Evolutionary conservation across 805 yeast species (phyloP).

Genomic region (Ogataea glucozyma): DNA sequence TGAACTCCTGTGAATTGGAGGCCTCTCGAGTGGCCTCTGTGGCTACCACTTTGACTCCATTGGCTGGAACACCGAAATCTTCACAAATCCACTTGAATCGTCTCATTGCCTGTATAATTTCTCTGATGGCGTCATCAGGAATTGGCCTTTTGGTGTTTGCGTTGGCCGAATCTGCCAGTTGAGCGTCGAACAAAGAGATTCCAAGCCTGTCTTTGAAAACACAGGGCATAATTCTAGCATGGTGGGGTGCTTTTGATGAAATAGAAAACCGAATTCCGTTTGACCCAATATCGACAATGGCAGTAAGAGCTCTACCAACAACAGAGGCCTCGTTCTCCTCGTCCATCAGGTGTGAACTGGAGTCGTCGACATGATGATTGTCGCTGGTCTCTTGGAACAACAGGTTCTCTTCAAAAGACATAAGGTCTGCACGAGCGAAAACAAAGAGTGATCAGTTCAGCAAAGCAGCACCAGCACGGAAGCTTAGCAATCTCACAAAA

Average conservation of each 20-base stretch:
- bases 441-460: background rate
- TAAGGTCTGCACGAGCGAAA: too few relatives aligned
- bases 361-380: constrained; percentile 32
- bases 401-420: constrained; percentile 34
- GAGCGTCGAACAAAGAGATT: constrained; percentile 66
- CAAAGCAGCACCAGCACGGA: background rate
- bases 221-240: constrained; percentile 76
- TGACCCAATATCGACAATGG: constrained; percentile 76
- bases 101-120: constrained; percentile 61
- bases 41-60: constrained; percentile 66
- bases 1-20: constrained; percentile 58
- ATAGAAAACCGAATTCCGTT: constrained; percentile 74
- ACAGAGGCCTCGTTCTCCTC: constrained; percentile 51
- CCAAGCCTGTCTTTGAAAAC: constrained; percentile 74
- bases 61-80: constrained; percentile 67
- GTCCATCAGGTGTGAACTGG: constrained; percentile 18
- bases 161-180: constrained; percentile 39
- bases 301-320: constrained; percentile 58
- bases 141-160: constrained; percentile 47
- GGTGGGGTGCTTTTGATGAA: constrained; percentile 65
- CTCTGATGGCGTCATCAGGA: constrained; percentile 56
- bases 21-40: constrained; percentile 77
- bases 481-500: too few relatives aligned
- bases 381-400: constrained; percentile 32
- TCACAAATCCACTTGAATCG: constrained; percentile 70